A percentile compares a stretch with the other conserved stretches of the same genome.
These are phyloP conservation scores for Russula dissimulans DNA, from an alignment of 768 basidiomycete genomes.

Conservation along the genomic window DNA sequence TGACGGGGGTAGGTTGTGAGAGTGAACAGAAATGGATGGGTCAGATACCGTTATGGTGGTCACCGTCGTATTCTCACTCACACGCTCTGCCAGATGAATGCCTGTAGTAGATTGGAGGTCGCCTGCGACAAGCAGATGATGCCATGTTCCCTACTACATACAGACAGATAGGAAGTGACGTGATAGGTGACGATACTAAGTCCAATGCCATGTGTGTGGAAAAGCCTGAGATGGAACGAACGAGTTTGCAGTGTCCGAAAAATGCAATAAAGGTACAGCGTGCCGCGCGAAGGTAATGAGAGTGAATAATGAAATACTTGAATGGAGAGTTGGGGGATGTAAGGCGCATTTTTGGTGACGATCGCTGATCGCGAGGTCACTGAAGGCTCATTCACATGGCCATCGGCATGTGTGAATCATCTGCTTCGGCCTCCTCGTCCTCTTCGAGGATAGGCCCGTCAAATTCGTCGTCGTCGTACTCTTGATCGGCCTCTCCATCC, in stretches of 20 bases:
- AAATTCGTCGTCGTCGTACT: slow-evolving; percentile 55
- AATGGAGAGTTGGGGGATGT: not conserved
- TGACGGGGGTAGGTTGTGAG: not conserved
- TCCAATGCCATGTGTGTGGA: slow-evolving; percentile 13
- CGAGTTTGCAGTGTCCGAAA: slow-evolving; percentile 7
- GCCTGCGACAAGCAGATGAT: slow-evolving; percentile 15
- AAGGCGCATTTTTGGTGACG: not conserved
- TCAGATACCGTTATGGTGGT: not conserved
- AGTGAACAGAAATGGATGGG: not conserved
- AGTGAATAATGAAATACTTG: not conserved
- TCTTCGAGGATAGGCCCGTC: slow-evolving; percentile 62
- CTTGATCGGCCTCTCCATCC: slow-evolving; percentile 29
- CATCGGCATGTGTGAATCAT: not conserved
- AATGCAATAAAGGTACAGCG: slow-evolving; percentile 15
- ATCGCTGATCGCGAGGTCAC: not conserved
- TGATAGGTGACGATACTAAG: slow-evolving; percentile 13
- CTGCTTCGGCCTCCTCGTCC: slow-evolving; percentile 38
- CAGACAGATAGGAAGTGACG: slow-evolving; percentile 13
- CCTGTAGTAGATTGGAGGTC: not conserved
- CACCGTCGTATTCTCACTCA: not conserved
- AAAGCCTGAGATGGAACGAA: slow-evolving; percentile 7
- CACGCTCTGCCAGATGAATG: not conserved
- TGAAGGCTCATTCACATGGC: slow-evolving; percentile 2
- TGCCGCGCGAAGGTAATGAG: slow-evolving; percentile 5
- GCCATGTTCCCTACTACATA: slow-evolving; percentile 16